Conservation (phyloP, 345 rosid species). For the Populus simonii region DNA sequence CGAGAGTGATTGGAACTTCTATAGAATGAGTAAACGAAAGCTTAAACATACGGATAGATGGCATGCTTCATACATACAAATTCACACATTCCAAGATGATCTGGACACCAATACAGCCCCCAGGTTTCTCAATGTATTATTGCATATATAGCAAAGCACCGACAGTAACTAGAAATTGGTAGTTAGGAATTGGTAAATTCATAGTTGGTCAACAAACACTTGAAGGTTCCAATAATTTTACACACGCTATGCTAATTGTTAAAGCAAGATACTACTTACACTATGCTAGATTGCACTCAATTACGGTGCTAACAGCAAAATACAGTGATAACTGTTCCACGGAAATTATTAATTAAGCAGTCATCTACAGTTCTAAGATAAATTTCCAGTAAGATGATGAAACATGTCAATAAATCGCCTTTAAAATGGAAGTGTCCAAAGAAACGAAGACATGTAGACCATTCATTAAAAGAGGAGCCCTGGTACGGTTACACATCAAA, state of each 20-base stretch:
- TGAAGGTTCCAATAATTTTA: slow-evolving; percentile 39
- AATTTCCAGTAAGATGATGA: slow-evolving; percentile 10
- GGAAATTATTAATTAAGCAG: background rate
- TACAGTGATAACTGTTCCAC: background rate
- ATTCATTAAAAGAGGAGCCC: slow-evolving; percentile 11
- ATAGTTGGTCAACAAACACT: slow-evolving; percentile 53
- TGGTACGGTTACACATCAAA: slow-evolving; percentile 14
- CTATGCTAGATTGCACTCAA: slow-evolving; percentile 6
- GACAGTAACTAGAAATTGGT: background rate
- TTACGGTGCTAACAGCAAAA: slow-evolving; percentile 9
- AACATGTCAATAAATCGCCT: slow-evolving; percentile 7
- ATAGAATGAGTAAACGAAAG: background rate
- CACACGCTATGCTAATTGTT: slow-evolving; percentile 23
- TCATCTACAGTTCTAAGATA: slow-evolving; percentile 12
- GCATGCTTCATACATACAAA: background rate
- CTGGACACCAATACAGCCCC: slow-evolving; percentile 2
- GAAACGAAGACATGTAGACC: background rate
- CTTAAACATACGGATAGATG: background rate
- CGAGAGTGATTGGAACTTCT: background rate
- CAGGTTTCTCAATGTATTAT: background rate
- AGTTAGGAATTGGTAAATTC: slow-evolving; percentile 17
- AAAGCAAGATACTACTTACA: slow-evolving; percentile 18
- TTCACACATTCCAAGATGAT: background rate
- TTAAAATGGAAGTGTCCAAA: slow-evolving; percentile 12
- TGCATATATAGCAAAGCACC: background rate